phyloP scores from a whole-genome alignment of 1,284 basidiomycete genomes.

The Afroboletus lepidellus region DNA sequence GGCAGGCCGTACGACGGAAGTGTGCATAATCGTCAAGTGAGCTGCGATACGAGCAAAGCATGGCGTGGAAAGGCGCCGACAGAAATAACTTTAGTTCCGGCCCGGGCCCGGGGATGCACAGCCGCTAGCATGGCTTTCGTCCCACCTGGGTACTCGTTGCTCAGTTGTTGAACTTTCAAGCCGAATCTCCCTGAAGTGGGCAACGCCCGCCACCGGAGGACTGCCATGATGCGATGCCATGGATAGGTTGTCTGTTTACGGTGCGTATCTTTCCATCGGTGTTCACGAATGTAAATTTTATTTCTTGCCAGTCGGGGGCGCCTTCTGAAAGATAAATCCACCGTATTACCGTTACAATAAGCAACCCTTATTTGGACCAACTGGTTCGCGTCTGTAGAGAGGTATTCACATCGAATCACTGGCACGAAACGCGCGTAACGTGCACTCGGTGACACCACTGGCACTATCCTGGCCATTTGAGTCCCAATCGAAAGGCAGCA shows the following conservation, averaged over 20 bases:
- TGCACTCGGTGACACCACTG: not conserved
- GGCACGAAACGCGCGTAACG: too few species aligned
- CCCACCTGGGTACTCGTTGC: too few species aligned
- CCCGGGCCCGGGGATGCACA: too few species aligned
- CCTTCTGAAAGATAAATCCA: not conserved
- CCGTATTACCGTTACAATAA: not conserved
- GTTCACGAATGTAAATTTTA: not conserved
- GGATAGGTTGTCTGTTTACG: not conserved
- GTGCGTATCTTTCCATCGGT: not conserved
- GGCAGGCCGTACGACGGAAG: too few species aligned
- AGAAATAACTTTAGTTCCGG: too few species aligned
- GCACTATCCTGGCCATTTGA: not conserved
- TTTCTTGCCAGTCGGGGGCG: not conserved
- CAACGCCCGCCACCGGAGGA: not conserved
- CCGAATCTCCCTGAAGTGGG: not conserved
- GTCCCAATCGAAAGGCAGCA: not conserved
- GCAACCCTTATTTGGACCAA: not conserved
- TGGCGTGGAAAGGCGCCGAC: too few species aligned
- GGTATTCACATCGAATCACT: not conserved
- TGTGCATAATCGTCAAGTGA: too few species aligned
- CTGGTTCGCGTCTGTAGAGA: not conserved
- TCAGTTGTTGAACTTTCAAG: not conserved
- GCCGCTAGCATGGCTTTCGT: too few species aligned
- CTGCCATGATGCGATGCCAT: not conserved
- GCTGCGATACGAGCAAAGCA: too few species aligned